Evolutionary conservation across 163 green algal genomes (phyloP), one percentile per base, ranked within the genome.

Genomic region (Picocystis sp.): DNA sequence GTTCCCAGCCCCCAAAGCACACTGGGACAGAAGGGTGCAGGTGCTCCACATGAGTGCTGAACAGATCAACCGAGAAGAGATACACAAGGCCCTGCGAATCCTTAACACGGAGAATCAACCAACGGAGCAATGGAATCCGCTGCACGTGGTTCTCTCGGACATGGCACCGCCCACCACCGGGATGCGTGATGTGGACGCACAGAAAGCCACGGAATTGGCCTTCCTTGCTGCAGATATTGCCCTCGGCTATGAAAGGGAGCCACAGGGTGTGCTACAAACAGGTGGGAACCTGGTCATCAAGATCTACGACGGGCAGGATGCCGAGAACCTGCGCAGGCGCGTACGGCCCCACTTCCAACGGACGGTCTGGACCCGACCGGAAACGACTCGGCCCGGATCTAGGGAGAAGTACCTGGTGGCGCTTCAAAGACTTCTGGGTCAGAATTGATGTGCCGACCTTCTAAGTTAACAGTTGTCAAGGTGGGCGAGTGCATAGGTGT

Each of bases 211-310:
- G 17, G 77, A 90, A 49, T 68, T 92, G 46, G 79, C 76, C 0
- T 54, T 57, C 22, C 77, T 61, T 1, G 82, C 82, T 11, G 72
- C 80, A 50, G 45, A 71, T 46, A 73, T 90, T 21, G 80, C 82
- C 13, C 67, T 76, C 1, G 76, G 69, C 29, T 71, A 66, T 1
- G 61, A 75, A 5, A 41, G 21, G 1, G 68, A 64, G 14, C 55
- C 29, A 13, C 54, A 75, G 46, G 80, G 79, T 9, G 66, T 86
- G 43, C 64, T 92, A 6, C 63, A 61, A 33, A 70, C 74, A 1
- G 71, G 72, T 0, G 82, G 82, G 14, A 66, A 60, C 48, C 46
- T 92, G n/a, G 74, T 92, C 0, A 81, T 90, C 70, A 92, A 92
- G 67, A 54, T 87, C 9, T 78, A 84, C 38, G 69, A 87, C 56